Conservation (phyloP, 75 land plant species). For the Cunninghamia lanceolata region DNA sequence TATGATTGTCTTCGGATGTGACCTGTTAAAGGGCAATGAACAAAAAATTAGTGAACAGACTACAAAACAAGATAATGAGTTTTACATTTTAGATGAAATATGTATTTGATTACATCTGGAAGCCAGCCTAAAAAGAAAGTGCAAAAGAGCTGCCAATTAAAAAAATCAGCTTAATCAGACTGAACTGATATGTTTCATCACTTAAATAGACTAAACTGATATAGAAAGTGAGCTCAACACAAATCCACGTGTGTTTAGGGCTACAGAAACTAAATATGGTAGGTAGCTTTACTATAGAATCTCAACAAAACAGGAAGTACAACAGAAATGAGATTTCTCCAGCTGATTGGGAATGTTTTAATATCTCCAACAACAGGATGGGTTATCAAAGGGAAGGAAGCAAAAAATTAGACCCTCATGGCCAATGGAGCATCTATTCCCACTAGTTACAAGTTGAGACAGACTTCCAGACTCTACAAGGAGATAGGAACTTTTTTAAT, state of each 20-base stretch:
- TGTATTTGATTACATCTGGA: neutral
- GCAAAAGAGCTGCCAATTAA: neutral
- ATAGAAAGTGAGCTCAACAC: neutral
- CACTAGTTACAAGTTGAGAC: neutral
- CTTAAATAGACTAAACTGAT: neutral
- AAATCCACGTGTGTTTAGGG: neutral
- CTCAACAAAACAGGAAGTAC: neutral
- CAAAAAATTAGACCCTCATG: neutral
- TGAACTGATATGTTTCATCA: neutral
- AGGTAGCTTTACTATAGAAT: neutral
- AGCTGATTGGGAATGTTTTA: neutral
- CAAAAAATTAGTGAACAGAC: neutral
- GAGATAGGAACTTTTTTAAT: neutral
- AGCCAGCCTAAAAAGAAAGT: neutral
- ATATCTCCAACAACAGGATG: neutral
- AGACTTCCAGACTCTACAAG: neutral
- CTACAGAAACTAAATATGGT: neutral
- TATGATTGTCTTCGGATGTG: constrained; percentile 96
- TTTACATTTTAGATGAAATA: neutral
- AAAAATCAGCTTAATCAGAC: neutral
- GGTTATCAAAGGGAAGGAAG: neutral
- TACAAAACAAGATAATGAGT: neutral
- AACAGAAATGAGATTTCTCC: neutral
- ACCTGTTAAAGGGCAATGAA: constrained; percentile 35
- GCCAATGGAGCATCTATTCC: neutral